A percentile compares a stretch with the other conserved stretches of the same genome.
Conservation (phyloP, 345 rosid genomes). For the Arabis hirsuta region DNA sequence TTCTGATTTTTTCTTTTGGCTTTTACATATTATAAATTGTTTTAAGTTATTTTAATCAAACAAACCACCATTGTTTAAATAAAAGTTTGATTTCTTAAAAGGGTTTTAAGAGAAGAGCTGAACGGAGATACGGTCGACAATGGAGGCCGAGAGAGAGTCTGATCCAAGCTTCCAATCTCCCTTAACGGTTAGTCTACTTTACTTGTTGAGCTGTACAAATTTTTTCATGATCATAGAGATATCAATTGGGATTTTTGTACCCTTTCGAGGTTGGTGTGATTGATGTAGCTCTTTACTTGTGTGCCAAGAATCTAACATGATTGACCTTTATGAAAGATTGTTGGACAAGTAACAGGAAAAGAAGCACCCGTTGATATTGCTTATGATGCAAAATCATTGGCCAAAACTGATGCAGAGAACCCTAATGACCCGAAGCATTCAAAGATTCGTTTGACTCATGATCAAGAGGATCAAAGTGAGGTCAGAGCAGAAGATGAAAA, state of each 20-base stretch:
- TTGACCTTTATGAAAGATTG: conserved; percentile 8
- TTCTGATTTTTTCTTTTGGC: neutral
- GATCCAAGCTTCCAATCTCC: neutral
- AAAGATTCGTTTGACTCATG: neutral
- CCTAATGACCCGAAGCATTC: neutral
- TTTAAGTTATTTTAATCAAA: no score
- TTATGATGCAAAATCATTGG: neutral
- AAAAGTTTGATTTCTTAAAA: neutral
- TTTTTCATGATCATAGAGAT: neutral
- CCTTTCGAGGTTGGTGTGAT: neutral
- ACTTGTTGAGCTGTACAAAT: neutral
- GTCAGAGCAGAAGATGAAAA: neutral
- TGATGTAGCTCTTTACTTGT: neutral
- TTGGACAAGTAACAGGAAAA: neutral
- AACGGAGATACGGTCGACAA: neutral
- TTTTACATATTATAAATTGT: no score
- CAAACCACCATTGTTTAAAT: no score
- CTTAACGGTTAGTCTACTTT: neutral
- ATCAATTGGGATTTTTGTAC: neutral
- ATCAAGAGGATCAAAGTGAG: neutral
- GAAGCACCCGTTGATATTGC: neutral
- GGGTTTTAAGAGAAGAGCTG: neutral
- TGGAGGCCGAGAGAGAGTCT: conserved; percentile 15
- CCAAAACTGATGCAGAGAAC: no score
- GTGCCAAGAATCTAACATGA: neutral